Base-by-base conservation (phyloP, 108 stramenopile genomes). In the Skeletonema grethae region DNA sequence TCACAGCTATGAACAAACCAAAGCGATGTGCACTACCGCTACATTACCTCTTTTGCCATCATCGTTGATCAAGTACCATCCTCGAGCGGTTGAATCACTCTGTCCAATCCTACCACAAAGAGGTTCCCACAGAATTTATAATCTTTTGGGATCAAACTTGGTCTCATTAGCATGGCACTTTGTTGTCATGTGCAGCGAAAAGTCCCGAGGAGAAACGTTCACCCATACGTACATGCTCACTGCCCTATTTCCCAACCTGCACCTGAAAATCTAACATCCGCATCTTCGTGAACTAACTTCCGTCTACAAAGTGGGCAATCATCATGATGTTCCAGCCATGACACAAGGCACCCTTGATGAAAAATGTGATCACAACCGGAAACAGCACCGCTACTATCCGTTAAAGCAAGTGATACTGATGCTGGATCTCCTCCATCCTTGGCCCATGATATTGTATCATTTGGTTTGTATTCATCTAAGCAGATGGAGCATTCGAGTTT, bases 41-140 rank as follows among this genome's bases (percentile, higher is more conserved):
- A 13, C 57, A 12, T 66, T 10, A 84, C 86, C 6, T 55, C 72
- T 15, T 4, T 77, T 22, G 60, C 69, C 8, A 61, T 82, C 15
- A 87, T 89, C 61, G 4, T 85, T 28, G 83, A 18, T 80, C 78
- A 31, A 86, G 88, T n/a, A n/a, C 78, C 1, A 84, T 89, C 74
- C 84, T 87, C 63, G 88, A 89, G 59, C 82, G 78, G 75, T 16
- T 87, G 11, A 39, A 79, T 7, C 36, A 31, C 22, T 34, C n/a
- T 29, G 58, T 67, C 2, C 35, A n/a, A 41, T 63, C 18, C 20
- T 84, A 58, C 48, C 76, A 16, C 34, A 6, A 1, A 6, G 72
- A 34, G n/a, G 34, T n/a, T 6, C 60, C 60, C 56, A 29, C 10
- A 29, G 56, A 57, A 7, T 25, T 4, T 2, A 12, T 29, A 9